phyloP scores from a whole-genome alignment of 2,329 filamentous ascomycete genomes.

The Penicillium verrucosum region DNA sequence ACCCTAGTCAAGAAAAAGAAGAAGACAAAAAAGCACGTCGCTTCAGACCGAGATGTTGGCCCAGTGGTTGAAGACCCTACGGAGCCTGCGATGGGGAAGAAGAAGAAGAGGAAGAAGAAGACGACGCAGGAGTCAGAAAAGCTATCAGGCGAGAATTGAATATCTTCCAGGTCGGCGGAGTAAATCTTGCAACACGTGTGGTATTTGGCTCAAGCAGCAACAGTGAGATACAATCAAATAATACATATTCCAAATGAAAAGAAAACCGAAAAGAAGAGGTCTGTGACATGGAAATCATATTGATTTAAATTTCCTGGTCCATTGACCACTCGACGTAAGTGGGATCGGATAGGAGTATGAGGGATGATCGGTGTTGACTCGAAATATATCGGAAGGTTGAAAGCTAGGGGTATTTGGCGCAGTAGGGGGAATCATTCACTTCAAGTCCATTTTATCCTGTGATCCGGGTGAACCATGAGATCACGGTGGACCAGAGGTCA shows the following conservation, averaged over 20 bases:
- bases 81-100: neutral
- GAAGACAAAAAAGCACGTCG: constrained; percentile 22
- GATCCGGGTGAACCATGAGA: constrained; percentile 27
- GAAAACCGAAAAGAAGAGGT: neutral
- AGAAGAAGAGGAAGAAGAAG: constrained; percentile 7
- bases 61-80: neutral
- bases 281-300: neutral
- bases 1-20: constrained; percentile 58
- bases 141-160: neutral
- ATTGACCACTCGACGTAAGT: neutral
- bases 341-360: neutral
- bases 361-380: neutral
- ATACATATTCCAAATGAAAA: constrained; percentile 2
- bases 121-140: neutral
- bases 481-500: constrained; percentile 38
- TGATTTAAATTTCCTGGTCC: neutral
- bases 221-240: constrained; percentile 3
- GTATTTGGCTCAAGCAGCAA: constrained; percentile 1
- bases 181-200: constrained; percentile 1
- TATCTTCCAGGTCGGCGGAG: neutral
- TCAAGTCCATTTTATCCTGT: constrained; percentile 13
- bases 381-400: neutral
- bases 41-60: neutral
- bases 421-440: neutral
- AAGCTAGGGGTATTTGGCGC: constrained; percentile 18